Base-by-base conservation (phyloP, 225 moss, liverwort and hornwort genomes). In the Rhytidiadelphus loreus region DNA sequence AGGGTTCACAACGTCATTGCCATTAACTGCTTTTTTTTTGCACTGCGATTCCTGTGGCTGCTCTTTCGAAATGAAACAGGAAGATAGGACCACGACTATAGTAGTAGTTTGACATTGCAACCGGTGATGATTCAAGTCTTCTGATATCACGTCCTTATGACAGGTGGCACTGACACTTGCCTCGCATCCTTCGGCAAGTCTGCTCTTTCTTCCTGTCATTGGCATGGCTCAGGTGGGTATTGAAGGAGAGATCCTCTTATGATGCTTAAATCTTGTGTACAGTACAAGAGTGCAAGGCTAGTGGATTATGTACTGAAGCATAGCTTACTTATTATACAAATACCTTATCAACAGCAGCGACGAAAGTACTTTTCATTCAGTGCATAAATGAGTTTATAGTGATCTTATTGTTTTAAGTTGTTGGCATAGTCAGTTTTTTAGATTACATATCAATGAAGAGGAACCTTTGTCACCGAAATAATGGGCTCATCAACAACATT, bases 101-200 rank as follows among this genome's bases (percentile, higher is more conserved):
- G 50, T 84, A 52, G 41, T 80, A 73, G 46, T 87, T 90, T 77
- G 77, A 82, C n/a, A 41, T 53, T 58, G 46, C 63, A 57, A 35
- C 60, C 80, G 16, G 77, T 62, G 55, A 59, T 6, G 29, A 41
- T 83, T n/a, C 52, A 78, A 72, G 46, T 73, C 64, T 73, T 41
- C 68, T 91, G 60, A 90, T 83, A 62, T 90, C 63, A 80, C 50
- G 46, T 87, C 80, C 60, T 74, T 86, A 50, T 90, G 89, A 53
- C 94, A 98, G 96, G 97, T 98, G 81, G 95, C 96, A 89, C 89
- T 90, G 37, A 98, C 96, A 78, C 95, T 98, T 77, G 86, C 92
- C 83, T 92, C 93, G 24, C 95, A 96, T 72, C 91, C 97, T 90
- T 64, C 94, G 70, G 80, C 91, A 86, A 94, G 89, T 87, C 79